A percentile compares a stretch with the other conserved stretches of the same genome.
phyloP scores from a whole-genome alignment of 495 filamentous ascomycete genomes.

The Physcia stellaris region DNA sequence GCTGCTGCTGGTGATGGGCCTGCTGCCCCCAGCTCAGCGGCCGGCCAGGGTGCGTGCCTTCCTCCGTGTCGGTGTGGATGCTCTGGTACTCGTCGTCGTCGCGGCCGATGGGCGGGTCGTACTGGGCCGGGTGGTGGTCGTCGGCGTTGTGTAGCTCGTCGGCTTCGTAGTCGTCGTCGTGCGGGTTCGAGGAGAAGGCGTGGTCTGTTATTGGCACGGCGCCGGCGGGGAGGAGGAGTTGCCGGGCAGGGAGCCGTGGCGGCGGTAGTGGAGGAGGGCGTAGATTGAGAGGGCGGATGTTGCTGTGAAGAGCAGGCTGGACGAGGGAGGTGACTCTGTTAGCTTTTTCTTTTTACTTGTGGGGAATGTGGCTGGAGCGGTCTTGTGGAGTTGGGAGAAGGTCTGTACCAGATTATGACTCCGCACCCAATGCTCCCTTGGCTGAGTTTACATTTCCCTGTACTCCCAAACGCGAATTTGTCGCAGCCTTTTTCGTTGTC shows the following conservation, averaged over 20 bases:
- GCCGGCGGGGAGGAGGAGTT: constrained; percentile 40
- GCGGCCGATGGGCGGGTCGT: constrained; percentile 34
- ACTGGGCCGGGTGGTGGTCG: constrained; percentile 33
- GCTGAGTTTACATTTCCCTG: constrained; percentile 53
- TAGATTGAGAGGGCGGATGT: constrained; percentile 67
- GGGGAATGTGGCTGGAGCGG: constrained; percentile 6
- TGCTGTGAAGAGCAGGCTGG: constrained; percentile 58
- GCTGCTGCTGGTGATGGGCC: constrained; percentile 27
- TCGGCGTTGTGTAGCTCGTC: constrained; percentile 29
- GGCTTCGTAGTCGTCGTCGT: constrained; percentile 35
- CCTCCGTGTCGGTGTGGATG: constrained; percentile 7
- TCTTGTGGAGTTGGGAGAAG: constrained; percentile 1
- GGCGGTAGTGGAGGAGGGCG: constrained; percentile 63
- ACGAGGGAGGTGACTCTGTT: too few species aligned
- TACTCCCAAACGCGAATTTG: constrained; percentile 39
- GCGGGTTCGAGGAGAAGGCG: constrained; percentile 35
- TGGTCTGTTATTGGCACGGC: constrained; percentile 33
- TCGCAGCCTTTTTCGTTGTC: constrained; percentile 22
- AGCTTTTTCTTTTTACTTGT: too few species aligned
- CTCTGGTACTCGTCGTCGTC: constrained; percentile 30
- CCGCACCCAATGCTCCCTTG: constrained; percentile 66
- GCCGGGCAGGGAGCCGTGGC: constrained; percentile 62
- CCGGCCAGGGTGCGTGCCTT: constrained; percentile 10
- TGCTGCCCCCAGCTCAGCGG: constrained; percentile 25
- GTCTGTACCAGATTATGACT: constrained; percentile 64